These are phyloP conservation scores for Ustilago tritici DNA, from an alignment of 1,284 basidiomycete genomes.

Conservation along the genomic window DNA sequence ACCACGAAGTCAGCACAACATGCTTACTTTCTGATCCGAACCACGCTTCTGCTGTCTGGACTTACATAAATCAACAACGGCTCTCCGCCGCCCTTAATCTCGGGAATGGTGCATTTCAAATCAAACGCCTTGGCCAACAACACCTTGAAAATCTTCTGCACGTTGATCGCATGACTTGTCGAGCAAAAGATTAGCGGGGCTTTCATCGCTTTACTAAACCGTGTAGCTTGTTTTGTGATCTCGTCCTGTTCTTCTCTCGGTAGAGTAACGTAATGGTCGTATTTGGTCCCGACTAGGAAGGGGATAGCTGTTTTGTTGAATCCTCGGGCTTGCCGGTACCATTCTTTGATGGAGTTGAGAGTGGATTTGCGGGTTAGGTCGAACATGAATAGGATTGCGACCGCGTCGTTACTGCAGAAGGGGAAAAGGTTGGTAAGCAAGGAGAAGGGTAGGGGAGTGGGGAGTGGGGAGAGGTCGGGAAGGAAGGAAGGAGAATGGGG, in stretches of 20 bases:
- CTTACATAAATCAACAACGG: slow-evolving; percentile 61
- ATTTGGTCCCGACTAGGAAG: slow-evolving; percentile 90
- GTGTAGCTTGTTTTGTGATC: slow-evolving; percentile 85
- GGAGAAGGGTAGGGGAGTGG: background rate
- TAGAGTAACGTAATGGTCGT: slow-evolving; percentile 94
- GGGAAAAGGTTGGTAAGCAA: background rate
- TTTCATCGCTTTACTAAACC: slow-evolving; percentile 98
- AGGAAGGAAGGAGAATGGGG: background rate
- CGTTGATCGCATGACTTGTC: slow-evolving; percentile 96
- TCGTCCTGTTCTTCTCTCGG: slow-evolving; percentile 97
- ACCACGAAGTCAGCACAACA: background rate
- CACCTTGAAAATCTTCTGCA: slow-evolving; percentile 85
- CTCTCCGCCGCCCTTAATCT: slow-evolving; percentile 59
- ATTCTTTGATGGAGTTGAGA: slow-evolving; percentile 96
- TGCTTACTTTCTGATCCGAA: background rate
- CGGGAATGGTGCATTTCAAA: slow-evolving; percentile 63
- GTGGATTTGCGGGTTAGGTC: slow-evolving; percentile 96
- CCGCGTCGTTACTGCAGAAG: slow-evolving; percentile 86
- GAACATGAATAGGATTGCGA: slow-evolving; percentile 99
- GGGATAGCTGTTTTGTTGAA: slow-evolving; percentile 80
- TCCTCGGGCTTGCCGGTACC: slow-evolving; percentile 97
- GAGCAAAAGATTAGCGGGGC: slow-evolving; percentile 98
- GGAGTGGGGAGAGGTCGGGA: background rate
- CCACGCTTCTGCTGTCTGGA: background rate
- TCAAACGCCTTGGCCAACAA: slow-evolving; percentile 60